Evolutionary conservation across 495 filamentous ascomycete species (phyloP).

Genomic region (Annulohypoxylon moriforme): DNA sequence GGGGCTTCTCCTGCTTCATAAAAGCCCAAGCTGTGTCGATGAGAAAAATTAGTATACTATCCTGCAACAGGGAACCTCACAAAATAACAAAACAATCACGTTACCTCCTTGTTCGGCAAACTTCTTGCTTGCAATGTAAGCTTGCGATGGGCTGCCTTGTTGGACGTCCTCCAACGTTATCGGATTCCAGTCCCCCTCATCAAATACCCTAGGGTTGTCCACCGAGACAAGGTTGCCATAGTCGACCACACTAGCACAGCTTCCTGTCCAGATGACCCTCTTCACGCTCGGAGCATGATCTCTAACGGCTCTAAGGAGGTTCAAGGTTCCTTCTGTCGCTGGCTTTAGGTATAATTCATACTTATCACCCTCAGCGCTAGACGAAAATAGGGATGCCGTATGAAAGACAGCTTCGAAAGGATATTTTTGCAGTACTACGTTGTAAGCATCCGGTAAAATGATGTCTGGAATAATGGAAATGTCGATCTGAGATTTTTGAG

Average conservation of each 20-base stretch:
- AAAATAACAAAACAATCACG: not conserved
- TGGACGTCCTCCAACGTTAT: not conserved
- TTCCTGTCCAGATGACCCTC: not conserved
- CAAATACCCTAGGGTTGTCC: not conserved
- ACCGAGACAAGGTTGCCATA: not conserved
- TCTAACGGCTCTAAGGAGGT: not conserved
- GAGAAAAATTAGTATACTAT: not conserved
- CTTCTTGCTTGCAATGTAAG: conserved; percentile 3
- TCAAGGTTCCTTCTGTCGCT: not conserved
- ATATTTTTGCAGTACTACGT: not conserved
- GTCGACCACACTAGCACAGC: not conserved
- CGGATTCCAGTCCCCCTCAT: not conserved
- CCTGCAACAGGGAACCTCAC: not conserved
- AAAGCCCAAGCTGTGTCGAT: not conserved
- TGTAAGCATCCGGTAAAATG: not conserved
- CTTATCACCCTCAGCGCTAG: not conserved
- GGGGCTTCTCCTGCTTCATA: not conserved
- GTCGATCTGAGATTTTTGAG: not conserved
- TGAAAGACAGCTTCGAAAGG: not conserved
- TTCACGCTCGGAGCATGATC: not conserved
- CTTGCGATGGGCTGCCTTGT: not conserved
- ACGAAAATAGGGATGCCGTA: not conserved
- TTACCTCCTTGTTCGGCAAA: not conserved
- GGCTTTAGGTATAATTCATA: not conserved
- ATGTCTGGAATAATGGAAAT: not conserved